phyloP scores from a whole-genome alignment of 2,329 filamentous ascomycete species.

The Endocalyx cinctus region DNA sequence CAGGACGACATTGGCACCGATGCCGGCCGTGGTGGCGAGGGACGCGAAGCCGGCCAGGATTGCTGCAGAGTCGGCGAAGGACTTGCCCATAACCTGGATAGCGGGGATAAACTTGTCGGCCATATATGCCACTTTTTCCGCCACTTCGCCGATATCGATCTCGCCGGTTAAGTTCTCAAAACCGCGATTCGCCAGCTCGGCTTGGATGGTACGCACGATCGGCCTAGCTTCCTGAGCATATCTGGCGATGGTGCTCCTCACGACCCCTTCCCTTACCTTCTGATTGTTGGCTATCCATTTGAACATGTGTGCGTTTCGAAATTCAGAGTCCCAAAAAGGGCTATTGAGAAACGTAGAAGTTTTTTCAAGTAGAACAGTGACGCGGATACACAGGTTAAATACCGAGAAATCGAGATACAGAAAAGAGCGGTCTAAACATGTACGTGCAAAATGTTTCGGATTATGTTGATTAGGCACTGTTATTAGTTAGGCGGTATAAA shows the following conservation, averaged over 20 bases:
- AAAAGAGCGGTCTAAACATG: too few relatives aligned
- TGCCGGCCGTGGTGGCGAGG: conserved; percentile 25
- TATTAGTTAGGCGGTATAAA: too few relatives aligned
- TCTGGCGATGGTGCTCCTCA: background rate
- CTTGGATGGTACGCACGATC: conserved; percentile 5
- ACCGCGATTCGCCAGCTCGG: background rate
- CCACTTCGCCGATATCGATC: background rate
- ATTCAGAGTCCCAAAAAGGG: too few relatives aligned
- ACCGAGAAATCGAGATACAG: too few relatives aligned
- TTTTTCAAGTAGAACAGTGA: too few relatives aligned
- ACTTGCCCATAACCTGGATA: conserved; percentile 31
- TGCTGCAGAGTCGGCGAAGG: conserved; percentile 27
- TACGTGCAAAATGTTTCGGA: too few relatives aligned
- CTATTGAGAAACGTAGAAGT: too few relatives aligned
- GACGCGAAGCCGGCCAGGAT: conserved; percentile 27
- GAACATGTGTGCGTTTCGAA: too few relatives aligned
- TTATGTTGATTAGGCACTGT: too few relatives aligned
- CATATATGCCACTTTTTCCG: background rate
- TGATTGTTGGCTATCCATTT: background rate
- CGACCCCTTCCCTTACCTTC: conserved; percentile 1
- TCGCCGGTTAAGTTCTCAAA: background rate
- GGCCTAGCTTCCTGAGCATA: background rate
- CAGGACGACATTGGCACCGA: conserved; percentile 30
- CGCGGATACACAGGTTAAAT: too few relatives aligned
- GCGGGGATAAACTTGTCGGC: conserved; percentile 22